Evolutionary conservation across 1,284 basidiomycete genomes (phyloP), one percentile per base, ranked within the genome.

Genomic region (Rhodotorula sp.): DNA sequence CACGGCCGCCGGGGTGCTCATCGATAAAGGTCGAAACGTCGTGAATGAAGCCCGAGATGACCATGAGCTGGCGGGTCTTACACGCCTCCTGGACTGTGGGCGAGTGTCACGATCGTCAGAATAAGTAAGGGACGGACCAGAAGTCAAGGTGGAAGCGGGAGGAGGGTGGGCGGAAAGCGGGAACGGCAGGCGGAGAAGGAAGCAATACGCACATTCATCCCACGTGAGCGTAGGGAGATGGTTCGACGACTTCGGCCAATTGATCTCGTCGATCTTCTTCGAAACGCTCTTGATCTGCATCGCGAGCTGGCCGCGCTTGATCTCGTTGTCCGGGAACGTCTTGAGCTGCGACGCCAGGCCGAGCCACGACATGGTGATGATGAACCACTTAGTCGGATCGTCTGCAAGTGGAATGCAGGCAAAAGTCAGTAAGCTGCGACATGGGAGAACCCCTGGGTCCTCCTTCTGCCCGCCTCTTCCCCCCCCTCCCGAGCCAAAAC

Each of bases 281-380:
- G 89, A 87, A 27, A 96, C 84, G 77, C 87, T 87, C 85, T 94
- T 94, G 61, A 97, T 85, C 81, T 95, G 86, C 93, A 97, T 96
- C 37, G 92, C 94, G 73, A 94, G 87, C 80, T 93, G 89, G 58
- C 94, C 94, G 83, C 95, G 95, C 79, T 86, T 86, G 77, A 97
- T 89, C 82, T 97, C 94, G 80, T 96, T 96, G 56, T 94, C 91
- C 34, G 94, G 91, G 88, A 97, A 97, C 50, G 87, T 87, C 86
- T 94, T 95, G 67, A 96, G 85, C 81, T 96, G 91, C 69, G 87
- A 88, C 15, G 94, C 93, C 57, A 94, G 86, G 32, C 92, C 92
- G 70, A 92, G 65, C 76, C 84, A 78, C 69, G 85, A 83, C 82
- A 85, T 85, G 37, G 84, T 83, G 85, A 85, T 88, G 82, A 96